phyloP scores from a whole-genome alignment of 2,329 filamentous ascomycete genomes.

The Curvularia sp. region DNA sequence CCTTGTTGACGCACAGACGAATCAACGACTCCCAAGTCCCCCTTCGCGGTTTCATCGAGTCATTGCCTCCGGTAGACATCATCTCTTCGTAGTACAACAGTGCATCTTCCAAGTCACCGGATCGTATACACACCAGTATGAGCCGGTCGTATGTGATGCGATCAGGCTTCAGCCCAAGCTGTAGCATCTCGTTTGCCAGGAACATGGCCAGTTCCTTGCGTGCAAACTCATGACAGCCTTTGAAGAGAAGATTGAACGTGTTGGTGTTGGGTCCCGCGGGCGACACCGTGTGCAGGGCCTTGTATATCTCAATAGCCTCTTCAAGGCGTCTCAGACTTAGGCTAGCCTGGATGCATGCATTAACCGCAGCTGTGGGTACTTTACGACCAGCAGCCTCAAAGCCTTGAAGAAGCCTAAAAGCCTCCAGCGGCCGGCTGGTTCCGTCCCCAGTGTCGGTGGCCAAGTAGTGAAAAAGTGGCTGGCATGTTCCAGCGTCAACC shows the following conservation, averaged over 20 bases:
- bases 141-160: slow-evolving; percentile 68
- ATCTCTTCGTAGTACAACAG: slow-evolving; percentile 61
- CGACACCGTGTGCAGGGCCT: slow-evolving; percentile 63
- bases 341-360: slow-evolving; percentile 62
- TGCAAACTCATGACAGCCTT: slow-evolving; percentile 52
- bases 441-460: slow-evolving; percentile 52
- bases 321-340: slow-evolving; percentile 55
- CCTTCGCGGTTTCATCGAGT: slow-evolving; percentile 21
- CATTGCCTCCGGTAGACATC: slow-evolving; percentile 29
- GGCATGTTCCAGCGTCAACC: slow-evolving; percentile 66
- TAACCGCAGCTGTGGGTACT: slow-evolving; percentile 61
- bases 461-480: slow-evolving; percentile 67
- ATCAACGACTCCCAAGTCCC: slow-evolving; percentile 32
- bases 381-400: slow-evolving; percentile 59
- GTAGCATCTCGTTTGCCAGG: slow-evolving; percentile 67
- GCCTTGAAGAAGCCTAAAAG: slow-evolving; percentile 64
- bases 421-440: slow-evolving; percentile 56
- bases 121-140: slow-evolving; percentile 61
- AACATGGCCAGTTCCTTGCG: slow-evolving; percentile 66
- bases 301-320: slow-evolving; percentile 66
- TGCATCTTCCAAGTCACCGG: slow-evolving; percentile 53
- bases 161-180: slow-evolving; percentile 62
- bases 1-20: slow-evolving; percentile 11
- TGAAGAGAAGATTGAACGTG: slow-evolving; percentile 69
- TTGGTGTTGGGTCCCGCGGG: slow-evolving; percentile 54